phyloP scores from a whole-genome alignment of 2,329 filamentous ascomycete species.

The Pseudopyricularia javanii region DNA sequence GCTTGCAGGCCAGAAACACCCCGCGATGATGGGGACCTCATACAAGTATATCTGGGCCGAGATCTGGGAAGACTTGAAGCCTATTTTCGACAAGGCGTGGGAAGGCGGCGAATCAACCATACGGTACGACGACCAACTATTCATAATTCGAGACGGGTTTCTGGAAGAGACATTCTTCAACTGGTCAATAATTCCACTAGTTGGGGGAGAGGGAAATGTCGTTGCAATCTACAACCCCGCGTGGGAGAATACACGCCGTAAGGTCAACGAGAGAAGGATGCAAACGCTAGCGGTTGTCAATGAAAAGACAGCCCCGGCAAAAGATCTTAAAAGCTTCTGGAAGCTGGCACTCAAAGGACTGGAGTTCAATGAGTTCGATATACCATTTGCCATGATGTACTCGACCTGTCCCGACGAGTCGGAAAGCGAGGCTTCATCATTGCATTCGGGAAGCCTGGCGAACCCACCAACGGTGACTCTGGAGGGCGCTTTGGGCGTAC shows the following conservation, averaged over 20 bases:
- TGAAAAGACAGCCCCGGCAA: constrained; percentile 26
- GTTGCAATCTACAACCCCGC: constrained; percentile 35
- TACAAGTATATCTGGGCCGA: constrained; percentile 50
- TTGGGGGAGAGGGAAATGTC: constrained; percentile 23
- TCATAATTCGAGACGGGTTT: constrained; percentile 25
- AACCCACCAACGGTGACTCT: constrained; percentile 22
- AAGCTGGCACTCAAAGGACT: constrained; percentile 29
- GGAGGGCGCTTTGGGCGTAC: constrained; percentile 33
- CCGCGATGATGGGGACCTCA: constrained; percentile 46
- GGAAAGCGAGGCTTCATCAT: constrained; percentile 8
- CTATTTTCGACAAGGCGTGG: constrained; percentile 22
- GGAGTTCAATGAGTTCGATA: constrained; percentile 30
- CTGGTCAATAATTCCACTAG: constrained; percentile 33
- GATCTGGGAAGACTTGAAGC: constrained; percentile 21
- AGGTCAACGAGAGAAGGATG: constrained; percentile 34
- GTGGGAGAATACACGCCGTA: constrained; percentile 31
- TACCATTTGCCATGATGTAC: constrained; percentile 38
- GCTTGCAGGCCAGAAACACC: constrained; percentile 52
- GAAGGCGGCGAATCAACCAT: constrained; percentile 20
- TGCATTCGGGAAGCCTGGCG: constrained; percentile 15
- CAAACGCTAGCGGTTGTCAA: constrained; percentile 36
- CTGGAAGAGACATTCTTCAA: constrained; percentile 34
- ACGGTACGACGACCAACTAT: constrained; percentile 32
- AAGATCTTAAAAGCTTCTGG: constrained; percentile 35
- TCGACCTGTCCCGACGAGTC: constrained; percentile 29